Base-by-base conservation (phyloP, 495 filamentous ascomycete species). In the Penicillium nucicola region DNA sequence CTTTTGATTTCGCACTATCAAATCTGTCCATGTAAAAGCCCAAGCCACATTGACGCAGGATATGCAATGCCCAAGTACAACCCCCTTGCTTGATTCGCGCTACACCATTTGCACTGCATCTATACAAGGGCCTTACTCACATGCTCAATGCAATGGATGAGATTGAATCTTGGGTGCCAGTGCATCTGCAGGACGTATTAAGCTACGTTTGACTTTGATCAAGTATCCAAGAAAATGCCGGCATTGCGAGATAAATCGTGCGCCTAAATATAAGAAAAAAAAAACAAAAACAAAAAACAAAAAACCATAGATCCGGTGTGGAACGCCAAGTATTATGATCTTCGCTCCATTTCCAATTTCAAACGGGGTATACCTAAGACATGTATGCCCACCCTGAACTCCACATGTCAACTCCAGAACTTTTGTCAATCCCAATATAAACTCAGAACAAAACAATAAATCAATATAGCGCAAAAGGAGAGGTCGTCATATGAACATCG, bases 401-500 rank as follows among this genome's bases (percentile, higher is more conserved):
- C 35, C 44, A 46, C 33, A 6, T 10, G 9, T 1, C 31, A 18
- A 31, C 25, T 28, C 39, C 12, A 43, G 40, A 50, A 48, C 50
- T 40, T 28, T 48, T 49, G 50, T 22, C 18, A 28, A 28, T 30
- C n/a, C 30, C 31, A 23, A 48, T 25, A n/a, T 15, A 13, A 32
- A 35, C 53, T 1, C 9, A 46, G 23, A 11, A 51, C n/a, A 1
- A 54, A n/a, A 46, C 40, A 50, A 36, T 48, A 45, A 45, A 34
- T 57, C 35, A 58, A 31, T 36, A 51, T 45, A 47, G 56, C 28
- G 37, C 44, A 42, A 53, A 66, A 42, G 46, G 15, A 37, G 43
- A 53, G 42, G 46, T 47, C 38, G 37, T 55, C 39, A 56, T 57
- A 45, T 62, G 57, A 42, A 63, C 35, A 41, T 55, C 57, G 30